Evolutionary conservation across 139 green algal species (phyloP), one percentile per base, ranked within the genome.

Genomic region (Tetraselmis striata): DNA sequence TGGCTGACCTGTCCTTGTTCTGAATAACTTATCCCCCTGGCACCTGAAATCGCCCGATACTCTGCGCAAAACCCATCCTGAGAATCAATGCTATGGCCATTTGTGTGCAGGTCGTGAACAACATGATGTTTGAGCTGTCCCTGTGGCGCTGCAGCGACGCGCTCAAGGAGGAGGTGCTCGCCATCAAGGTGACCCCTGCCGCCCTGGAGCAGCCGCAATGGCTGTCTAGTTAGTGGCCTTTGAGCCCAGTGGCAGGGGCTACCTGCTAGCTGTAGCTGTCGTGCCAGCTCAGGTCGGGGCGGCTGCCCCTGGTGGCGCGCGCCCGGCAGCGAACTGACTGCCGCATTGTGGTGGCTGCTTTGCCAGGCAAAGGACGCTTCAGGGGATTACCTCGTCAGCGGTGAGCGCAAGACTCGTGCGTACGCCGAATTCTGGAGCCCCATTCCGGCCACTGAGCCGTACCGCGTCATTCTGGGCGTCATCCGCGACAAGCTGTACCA

Each of bases 61-160:
- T n/a, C n/a, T n/a, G n/a, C n/a, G n/a, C n/a, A n/a, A n/a, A n/a
- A 80, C 28, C 18, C 77, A 11, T 28, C 28, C 27, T 78, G 83
- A 79, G 79, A 1, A 79, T 84, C n/a, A 84, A 84, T 58, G 79
- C 81, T 92, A n/a, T n/a, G n/a, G n/a, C n/a, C n/a, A n/a, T n/a
- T n/a, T n/a, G n/a, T n/a, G n/a, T 88, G 59, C 77, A 92, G 29
- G 85, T 85, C 28, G 85, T 97, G 24, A 91, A 97, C 87, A 59
- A 83, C 29, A 91, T 98, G 75, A 97, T 97, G 92, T 98, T 95
- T 83, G 93, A 98, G 85, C 88, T 99, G 58, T 97, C 92, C 74
- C 93, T 98, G 32, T 99, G 96, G 96, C 89, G 96, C 28, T 96
- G 92, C 84, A 92, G 82, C 76, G 67, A 89, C 0, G 88, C 94